Conservation (phyloP, 352 stramenopile species). For the Phytophthora ramorum region DNA sequence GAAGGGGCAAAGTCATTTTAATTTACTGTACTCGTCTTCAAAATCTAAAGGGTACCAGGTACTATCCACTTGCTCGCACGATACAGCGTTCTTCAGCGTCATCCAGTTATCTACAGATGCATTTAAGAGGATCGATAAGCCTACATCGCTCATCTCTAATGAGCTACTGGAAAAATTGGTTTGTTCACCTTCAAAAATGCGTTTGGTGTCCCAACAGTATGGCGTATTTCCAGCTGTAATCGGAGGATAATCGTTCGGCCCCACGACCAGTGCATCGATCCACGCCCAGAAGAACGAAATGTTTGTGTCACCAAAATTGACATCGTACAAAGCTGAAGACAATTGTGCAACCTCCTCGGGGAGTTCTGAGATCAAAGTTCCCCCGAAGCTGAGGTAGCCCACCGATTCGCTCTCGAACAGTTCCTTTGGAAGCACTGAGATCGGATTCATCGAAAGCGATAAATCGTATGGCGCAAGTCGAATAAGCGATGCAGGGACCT, state of each 20-base stretch:
- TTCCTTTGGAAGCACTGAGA: constrained; percentile 26
- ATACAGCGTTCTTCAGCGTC: constrained; percentile 9
- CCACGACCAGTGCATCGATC: constrained; percentile 26
- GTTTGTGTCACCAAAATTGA: constrained; percentile 39
- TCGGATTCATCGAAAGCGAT: constrained; percentile 35
- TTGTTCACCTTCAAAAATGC: constrained; percentile 7
- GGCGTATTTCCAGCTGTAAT: constrained; percentile 33
- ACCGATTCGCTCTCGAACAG: constrained; percentile 42
- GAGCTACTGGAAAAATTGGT: background rate
- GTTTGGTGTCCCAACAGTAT: constrained; percentile 20
- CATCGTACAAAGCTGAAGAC: constrained; percentile 27
- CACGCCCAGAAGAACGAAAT: constrained; percentile 42
- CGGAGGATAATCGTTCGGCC: background rate
- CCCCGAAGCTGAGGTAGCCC: constrained; percentile 34
- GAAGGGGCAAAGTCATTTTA: background rate
- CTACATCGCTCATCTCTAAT: background rate
- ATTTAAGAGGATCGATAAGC: constrained; percentile 7
- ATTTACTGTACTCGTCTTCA: constrained; percentile 25
- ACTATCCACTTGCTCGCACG: background rate
- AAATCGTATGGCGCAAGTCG: constrained; percentile 32
- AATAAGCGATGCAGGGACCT: constrained; percentile 20
- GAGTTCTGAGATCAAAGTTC: constrained; percentile 27
- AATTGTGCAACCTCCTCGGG: constrained; percentile 27
- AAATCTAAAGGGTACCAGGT: constrained; percentile 16
- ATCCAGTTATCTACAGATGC: constrained; percentile 5